Conservation (phyloP, 805 yeast genomes). For the Clavispora asparagi region DNA sequence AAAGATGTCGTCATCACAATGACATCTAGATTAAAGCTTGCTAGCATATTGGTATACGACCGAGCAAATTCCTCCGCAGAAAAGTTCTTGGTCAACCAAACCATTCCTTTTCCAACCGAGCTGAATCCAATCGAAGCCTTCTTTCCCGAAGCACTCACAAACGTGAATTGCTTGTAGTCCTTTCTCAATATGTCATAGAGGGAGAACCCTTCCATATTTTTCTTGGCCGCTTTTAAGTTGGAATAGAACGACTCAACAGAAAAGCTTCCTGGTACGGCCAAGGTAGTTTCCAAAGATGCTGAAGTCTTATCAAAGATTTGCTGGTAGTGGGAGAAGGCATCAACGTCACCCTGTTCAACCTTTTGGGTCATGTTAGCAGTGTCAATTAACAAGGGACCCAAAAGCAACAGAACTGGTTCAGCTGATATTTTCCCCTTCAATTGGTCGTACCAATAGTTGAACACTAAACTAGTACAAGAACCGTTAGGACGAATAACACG, state of each 20-base stretch:
- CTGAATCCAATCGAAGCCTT: conserved; percentile 60
- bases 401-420: conserved; percentile 42
- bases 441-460: conserved; percentile 50
- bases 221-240: conserved; percentile 45
- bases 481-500: conserved; percentile 61
- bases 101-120: conserved; percentile 61
- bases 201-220: conserved; percentile 59
- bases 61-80: conserved; percentile 17
- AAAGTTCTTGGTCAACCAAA: conserved; percentile 41
- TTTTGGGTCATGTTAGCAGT: conserved; percentile 63
- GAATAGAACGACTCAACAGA: conserved; percentile 15
- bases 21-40: conserved; percentile 22
- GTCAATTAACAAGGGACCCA: conserved; percentile 73
- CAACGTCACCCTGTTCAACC: conserved; percentile 55
- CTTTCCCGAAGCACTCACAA: conserved; percentile 21
- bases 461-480: conserved; percentile 74
- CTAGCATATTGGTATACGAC: conserved; percentile 17
- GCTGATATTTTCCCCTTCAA: conserved; percentile 10
- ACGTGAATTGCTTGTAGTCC: conserved; percentile 75
- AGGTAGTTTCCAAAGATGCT: background rate
- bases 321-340: conserved; percentile 38
- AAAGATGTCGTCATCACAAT: conserved; percentile 36
- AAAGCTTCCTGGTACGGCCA: conserved; percentile 8
- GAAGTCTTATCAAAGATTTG: conserved; percentile 9
- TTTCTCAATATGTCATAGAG: conserved; percentile 63